These are phyloP conservation scores for Aspergillus avenaceus DNA, from an alignment of 495 filamentous ascomycete species.

Conservation along the genomic window DNA sequence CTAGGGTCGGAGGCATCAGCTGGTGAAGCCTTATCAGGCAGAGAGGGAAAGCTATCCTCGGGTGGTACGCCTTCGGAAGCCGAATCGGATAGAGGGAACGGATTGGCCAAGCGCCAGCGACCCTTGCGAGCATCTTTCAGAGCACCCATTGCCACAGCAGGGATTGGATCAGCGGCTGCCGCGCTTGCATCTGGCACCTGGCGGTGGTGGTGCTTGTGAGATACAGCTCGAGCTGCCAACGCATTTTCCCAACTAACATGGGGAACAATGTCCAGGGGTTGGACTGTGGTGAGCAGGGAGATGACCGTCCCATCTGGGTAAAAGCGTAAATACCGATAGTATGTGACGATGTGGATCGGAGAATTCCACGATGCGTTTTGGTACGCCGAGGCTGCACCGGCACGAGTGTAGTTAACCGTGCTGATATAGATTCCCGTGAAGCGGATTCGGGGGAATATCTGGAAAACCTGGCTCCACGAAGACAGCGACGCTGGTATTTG, in stretches of 20 bases:
- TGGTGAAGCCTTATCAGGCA: slow-evolving; percentile 8
- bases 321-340: slow-evolving; percentile 94
- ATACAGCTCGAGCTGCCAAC: slow-evolving; percentile 24
- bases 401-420: slow-evolving; percentile 89
- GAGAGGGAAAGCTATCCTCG: slow-evolving; percentile 10
- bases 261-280: slow-evolving; percentile 81
- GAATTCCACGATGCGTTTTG: slow-evolving; percentile 63
- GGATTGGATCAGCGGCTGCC: slow-evolving; percentile 27
- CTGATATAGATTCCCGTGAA: slow-evolving; percentile 95
- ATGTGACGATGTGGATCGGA: slow-evolving; percentile 94
- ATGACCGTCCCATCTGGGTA: slow-evolving; percentile 85
- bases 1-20: slow-evolving; percentile 23
- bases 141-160: slow-evolving; percentile 36
- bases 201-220: slow-evolving; percentile 28
- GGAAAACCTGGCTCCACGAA: slow-evolving; percentile 64
- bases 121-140: slow-evolving; percentile 59
- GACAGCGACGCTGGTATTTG: slow-evolving; percentile 36
- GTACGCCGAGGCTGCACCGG: slow-evolving; percentile 60
- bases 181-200: slow-evolving; percentile 36
- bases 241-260: slow-evolving; percentile 56
- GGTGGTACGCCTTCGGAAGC: slow-evolving; percentile 4
- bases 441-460: slow-evolving; percentile 75
- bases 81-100: slow-evolving; percentile 18
- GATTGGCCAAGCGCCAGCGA: slow-evolving; percentile 55
- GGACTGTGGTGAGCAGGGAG: slow-evolving; percentile 69